Evolutionary conservation across 1,284 basidiomycete species (phyloP), one percentile per base, ranked within the genome.

Genomic region (Cryptococcus depauperatus): DNA sequence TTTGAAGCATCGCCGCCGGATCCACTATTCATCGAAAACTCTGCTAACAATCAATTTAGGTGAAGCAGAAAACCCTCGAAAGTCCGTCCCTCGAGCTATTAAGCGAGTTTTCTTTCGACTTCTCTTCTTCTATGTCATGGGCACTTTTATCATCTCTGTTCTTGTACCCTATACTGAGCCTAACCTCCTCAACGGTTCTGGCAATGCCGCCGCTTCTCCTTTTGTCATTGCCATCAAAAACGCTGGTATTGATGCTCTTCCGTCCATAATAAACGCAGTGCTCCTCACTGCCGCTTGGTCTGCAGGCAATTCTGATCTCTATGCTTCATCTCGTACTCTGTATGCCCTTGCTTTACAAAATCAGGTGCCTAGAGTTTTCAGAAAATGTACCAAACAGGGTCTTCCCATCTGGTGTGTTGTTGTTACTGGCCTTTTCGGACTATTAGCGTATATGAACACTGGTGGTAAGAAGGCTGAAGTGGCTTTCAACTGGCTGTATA

Each of bases 191-290:
- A 70, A 74, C 70, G 74, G 65, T 16, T 70, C 73, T 23, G 78
- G 77, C 30, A 82, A 78, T 43, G 64, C 64, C 7, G 45, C 55
- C 6, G 82, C 83, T 9, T 80, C 83, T 16, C 73, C 72, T 5
- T 91, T 84, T 68, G 87, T 91, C 50, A 85, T 91, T 56, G 88
- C 85, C 19, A 82, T 91, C 52, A 74, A 73, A 40, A 77, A 77
- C 46, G 84, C 87, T 1, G 84, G 85, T 9, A 81, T 90, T 69
- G 80, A 77, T 68, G 78, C 76, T 2, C 76, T 82, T 4, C 74
- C 75, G 3, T 69, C 66, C 30, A 66, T 73, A 47, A 59, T 72
- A 59, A 70, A 69, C 50, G 73, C 75, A 26, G 72, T 74, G 35
- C 68, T 86, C 28, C 74, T 86, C 47, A 79, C 82, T 25, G 79